phyloP scores from a whole-genome alignment of 306 rosid species.

The Alnus rubra region DNA sequence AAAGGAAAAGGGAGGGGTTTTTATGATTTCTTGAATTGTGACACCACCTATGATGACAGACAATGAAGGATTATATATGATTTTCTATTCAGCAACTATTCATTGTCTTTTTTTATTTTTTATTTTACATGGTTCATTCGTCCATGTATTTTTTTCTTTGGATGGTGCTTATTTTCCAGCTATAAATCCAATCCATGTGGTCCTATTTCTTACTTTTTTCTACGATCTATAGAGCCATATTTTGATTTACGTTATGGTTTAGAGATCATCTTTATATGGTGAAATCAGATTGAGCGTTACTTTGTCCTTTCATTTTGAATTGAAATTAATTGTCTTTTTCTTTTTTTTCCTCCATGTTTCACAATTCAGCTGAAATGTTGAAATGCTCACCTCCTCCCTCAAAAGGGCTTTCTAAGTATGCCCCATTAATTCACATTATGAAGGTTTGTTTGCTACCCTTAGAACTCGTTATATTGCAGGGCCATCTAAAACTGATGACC shows the following conservation, averaged over 20 bases:
- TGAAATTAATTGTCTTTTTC: conserved; percentile 14
- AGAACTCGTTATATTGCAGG: background rate
- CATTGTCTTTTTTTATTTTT: background rate
- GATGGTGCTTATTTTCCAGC: background rate
- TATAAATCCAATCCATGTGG: background rate
- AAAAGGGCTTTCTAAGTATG: conserved; percentile 69
- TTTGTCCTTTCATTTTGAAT: conserved; percentile 6
- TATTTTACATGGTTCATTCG: background rate
- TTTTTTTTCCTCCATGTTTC: conserved; percentile 17
- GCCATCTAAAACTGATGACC: conserved; percentile 13
- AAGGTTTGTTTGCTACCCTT: conserved; percentile 59
- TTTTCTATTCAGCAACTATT: background rate
- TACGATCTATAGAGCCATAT: background rate
- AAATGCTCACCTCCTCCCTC: conserved; percentile 79
- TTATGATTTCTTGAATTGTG: too few relatives aligned
- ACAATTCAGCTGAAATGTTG: conserved; percentile 73
- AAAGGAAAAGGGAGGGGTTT: too few relatives aligned
- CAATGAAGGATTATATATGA: background rate
- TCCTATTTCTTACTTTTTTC: background rate
- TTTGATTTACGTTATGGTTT: background rate
- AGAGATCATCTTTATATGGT: background rate
- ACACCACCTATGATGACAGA: background rate
- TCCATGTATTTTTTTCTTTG: background rate
- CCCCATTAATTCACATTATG: conserved; percentile 90
- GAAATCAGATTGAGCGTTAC: background rate